Evolutionary conservation across 164 flowering plant species (phyloP).

Genomic region (Vitis riparia): DNA sequence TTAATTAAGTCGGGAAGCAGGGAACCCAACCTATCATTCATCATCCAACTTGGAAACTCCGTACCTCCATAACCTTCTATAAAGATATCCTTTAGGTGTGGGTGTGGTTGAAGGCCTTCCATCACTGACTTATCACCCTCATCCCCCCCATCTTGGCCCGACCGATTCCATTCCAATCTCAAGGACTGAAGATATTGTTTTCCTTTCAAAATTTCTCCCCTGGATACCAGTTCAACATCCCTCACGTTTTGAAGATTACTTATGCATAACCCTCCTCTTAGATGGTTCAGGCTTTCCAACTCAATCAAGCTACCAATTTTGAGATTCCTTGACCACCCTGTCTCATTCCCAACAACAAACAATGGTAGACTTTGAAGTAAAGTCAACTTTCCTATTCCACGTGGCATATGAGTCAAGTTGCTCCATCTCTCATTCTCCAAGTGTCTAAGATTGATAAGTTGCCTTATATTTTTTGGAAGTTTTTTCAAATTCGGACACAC

Average conservation of each 20-base stretch:
- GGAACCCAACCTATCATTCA: not conserved
- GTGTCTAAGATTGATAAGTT: no score
- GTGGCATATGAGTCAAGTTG: not conserved
- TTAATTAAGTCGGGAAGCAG: not conserved
- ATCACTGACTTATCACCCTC: not conserved
- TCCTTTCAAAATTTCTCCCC: not conserved
- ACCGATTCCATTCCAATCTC: not conserved
- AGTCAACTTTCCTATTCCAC: not conserved
- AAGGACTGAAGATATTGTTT: not conserved
- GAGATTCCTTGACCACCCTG: not conserved
- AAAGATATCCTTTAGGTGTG: not conserved
- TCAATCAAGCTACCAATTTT: not conserved
- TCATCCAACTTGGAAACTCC: constrained; percentile 1
- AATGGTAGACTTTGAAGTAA: no score
- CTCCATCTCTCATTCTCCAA: no score
- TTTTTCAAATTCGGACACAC: no score
- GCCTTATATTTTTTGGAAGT: rapidly evolving
- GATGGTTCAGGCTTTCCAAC: not conserved
- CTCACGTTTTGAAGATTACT: not conserved
- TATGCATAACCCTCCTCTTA: not conserved
- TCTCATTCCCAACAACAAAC: no score
- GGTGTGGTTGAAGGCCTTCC: constrained; percentile 1
- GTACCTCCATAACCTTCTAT: not conserved
- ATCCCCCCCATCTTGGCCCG: not conserved
- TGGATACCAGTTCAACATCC: not conserved